Percentiles rank a stretch among this genome's conserved stretches.
Conservation (phyloP, 805 yeast genomes). For the Kodamaea nitidulidarum region DNA sequence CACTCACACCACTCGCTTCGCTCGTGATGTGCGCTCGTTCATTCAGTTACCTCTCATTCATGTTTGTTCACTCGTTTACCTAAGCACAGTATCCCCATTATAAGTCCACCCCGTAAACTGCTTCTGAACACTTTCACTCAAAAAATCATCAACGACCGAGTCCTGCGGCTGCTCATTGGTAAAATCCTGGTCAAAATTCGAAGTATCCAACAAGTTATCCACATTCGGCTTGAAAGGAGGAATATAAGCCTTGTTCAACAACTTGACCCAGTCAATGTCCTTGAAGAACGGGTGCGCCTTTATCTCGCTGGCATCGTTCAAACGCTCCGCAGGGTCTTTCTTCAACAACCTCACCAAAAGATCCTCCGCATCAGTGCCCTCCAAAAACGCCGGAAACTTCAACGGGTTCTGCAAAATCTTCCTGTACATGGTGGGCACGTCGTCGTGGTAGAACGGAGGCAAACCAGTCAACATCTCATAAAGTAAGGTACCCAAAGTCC, state of each 20-base stretch:
- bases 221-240: slow-evolving; percentile 97
- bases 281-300: slow-evolving; percentile 81
- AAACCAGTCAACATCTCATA: slow-evolving; percentile 96
- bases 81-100: slow-evolving; percentile 52
- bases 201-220: slow-evolving; percentile 78
- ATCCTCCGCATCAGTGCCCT: slow-evolving; percentile 78
- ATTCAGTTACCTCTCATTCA: no score
- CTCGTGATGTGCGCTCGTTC: no score
- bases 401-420: slow-evolving; percentile 88
- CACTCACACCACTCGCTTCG: no score
- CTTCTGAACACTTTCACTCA: slow-evolving; percentile 92
- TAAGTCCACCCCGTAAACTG: slow-evolving; percentile 99
- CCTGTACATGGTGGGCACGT: slow-evolving; percentile 87
- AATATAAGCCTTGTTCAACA: slow-evolving; percentile 79
- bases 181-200: slow-evolving; percentile 89
- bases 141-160: slow-evolving; percentile 87
- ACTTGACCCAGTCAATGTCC: slow-evolving; percentile 85
- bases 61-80: background rate
- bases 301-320: slow-evolving; percentile 81
- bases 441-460: slow-evolving; percentile 96
- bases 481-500: slow-evolving; percentile 92
- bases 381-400: slow-evolving; percentile 80
- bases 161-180: slow-evolving; percentile 92
- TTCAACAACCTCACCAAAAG: slow-evolving; percentile 68
- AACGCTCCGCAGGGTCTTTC: slow-evolving; percentile 78